These are phyloP conservation scores for Elasticomyces elasticus DNA, from an alignment of 495 filamentous ascomycete species.

Conservation along the genomic window DNA sequence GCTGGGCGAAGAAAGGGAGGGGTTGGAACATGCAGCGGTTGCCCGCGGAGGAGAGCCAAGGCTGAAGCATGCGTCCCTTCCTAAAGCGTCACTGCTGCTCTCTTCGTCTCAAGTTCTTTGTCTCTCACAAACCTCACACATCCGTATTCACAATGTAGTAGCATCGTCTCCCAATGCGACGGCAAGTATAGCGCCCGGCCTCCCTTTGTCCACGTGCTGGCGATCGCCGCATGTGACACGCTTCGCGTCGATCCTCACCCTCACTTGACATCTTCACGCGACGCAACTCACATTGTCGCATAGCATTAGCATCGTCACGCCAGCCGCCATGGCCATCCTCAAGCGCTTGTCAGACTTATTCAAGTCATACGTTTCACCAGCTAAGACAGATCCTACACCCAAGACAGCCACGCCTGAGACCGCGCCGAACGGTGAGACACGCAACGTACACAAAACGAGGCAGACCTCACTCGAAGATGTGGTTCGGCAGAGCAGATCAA, in stretches of 20 bases:
- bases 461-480: neutral
- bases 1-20: too few species aligned
- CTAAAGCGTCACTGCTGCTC: too few species aligned
- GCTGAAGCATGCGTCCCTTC: too few species aligned
- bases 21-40: too few species aligned
- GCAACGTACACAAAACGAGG: neutral
- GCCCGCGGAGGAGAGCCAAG: too few species aligned
- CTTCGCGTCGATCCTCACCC: neutral
- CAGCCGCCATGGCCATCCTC: constrained; percentile 20
- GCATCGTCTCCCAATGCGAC: neutral
- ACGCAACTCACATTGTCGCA: neutral
- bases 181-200: neutral
- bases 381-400: constrained; percentile 22
- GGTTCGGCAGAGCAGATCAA: constrained; percentile 8
- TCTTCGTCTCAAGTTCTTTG: too few species aligned
- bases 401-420: neutral
- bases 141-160: too few species aligned
- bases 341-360: constrained; percentile 21
- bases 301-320: neutral
- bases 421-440: neutral
- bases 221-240: neutral
- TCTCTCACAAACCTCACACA: too few species aligned
- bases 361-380: constrained; percentile 27
- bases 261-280: neutral
- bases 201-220: neutral